These are phyloP conservation scores for Gossypium ekmanianum DNA, from an alignment of 345 rosid genomes.

Conservation along the genomic window DNA sequence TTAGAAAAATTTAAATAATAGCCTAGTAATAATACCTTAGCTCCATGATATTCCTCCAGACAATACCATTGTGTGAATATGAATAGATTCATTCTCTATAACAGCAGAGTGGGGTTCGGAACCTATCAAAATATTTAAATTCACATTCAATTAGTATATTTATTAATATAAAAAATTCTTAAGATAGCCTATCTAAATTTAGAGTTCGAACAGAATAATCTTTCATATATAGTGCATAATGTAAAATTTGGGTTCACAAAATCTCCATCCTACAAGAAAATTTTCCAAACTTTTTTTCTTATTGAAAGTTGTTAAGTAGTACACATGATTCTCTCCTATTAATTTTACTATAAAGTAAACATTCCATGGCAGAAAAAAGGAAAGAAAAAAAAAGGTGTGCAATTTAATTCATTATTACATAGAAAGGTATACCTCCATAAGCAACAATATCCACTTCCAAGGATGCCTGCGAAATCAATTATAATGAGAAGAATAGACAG, in stretches of 20 bases:
- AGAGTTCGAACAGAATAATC: no score
- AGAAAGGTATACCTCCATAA: constrained; percentile 67
- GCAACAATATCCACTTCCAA: constrained; percentile 83
- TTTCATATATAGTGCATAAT: background rate
- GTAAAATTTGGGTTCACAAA: background rate
- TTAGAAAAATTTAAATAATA: background rate
- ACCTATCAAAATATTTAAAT: constrained; percentile 40
- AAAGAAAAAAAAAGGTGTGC: background rate
- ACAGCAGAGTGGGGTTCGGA: constrained; percentile 77
- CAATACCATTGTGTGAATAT: constrained; percentile 75
- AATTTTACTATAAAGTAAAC: background rate
- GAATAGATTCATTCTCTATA: constrained; percentile 63
- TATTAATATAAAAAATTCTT: background rate
- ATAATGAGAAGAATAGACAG: background rate
- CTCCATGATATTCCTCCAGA: constrained; percentile 4
- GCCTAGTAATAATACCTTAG: background rate
- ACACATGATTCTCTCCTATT: background rate
- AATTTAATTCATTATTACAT: background rate
- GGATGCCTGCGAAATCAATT: constrained; percentile 55
- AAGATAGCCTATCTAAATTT: background rate
- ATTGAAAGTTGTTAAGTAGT: background rate
- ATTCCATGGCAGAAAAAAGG: background rate
- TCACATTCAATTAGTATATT: background rate
- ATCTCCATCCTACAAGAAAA: background rate
- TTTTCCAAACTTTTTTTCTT: background rate